Conservation (phyloP, 2,329 filamentous ascomycete species). For the Aspergillus pseudotamarii region DNA sequence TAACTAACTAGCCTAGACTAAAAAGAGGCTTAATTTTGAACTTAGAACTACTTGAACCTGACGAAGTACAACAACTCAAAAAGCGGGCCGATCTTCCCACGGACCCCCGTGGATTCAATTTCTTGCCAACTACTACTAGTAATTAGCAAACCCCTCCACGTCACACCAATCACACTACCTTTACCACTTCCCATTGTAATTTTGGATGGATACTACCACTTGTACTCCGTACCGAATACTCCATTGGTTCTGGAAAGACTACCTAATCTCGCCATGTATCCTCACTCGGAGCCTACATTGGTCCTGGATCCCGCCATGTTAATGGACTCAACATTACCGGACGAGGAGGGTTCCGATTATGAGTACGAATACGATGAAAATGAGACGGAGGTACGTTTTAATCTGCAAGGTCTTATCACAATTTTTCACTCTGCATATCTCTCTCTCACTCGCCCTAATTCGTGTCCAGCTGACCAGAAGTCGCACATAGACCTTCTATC, state of each 20-base stretch:
- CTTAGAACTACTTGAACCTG: not conserved
- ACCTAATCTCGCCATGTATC: constrained; percentile 10
- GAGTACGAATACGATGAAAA: constrained; percentile 63
- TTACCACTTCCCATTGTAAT: not conserved
- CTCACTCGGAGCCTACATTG: constrained; percentile 13
- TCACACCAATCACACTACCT: not conserved
- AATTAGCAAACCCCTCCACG: not conserved
- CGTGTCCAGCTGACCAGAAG: not conserved
- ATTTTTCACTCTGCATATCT: not conserved
- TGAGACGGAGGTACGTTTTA: constrained; percentile 52
- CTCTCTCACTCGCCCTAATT: not conserved
- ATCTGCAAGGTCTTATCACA: not conserved
- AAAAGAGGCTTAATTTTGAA: not conserved
- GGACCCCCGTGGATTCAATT: not conserved
- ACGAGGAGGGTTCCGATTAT: constrained; percentile 55
- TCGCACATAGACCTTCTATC: constrained; percentile 55
- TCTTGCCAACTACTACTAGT: not conserved
- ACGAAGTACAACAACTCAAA: not conserved
- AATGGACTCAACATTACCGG: constrained; percentile 26
- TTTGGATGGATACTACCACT: not conserved
- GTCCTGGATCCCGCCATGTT: constrained; percentile 29
- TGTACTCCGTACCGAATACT: not conserved
- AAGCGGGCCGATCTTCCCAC: not conserved
- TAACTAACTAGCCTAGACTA: not conserved
- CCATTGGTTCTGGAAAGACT: not conserved